phyloP scores from a whole-genome alignment of 2,329 filamentous ascomycete species.

The Cercospora sesami region DNA sequence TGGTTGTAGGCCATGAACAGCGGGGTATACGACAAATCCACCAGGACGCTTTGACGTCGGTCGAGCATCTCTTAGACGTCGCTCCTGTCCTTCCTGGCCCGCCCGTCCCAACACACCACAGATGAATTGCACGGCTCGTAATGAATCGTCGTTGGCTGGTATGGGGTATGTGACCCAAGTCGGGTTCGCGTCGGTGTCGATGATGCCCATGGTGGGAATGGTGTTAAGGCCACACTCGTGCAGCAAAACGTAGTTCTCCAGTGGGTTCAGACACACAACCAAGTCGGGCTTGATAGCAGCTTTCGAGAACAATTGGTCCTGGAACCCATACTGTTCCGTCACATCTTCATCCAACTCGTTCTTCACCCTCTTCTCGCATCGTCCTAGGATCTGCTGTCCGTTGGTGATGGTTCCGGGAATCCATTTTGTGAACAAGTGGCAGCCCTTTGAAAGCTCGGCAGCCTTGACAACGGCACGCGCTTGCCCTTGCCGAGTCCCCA shows the following conservation, averaged over 20 bases:
- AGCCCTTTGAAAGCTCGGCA: conserved; percentile 73
- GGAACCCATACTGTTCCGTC: conserved; percentile 54
- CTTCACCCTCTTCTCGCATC: conserved; percentile 70
- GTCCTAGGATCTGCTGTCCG: conserved; percentile 79
- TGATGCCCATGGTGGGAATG: conserved; percentile 90
- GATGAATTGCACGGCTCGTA: conserved; percentile 78
- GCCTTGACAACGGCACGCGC: conserved; percentile 77
- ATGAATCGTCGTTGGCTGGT: conserved; percentile 93
- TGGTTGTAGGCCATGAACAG: conserved; percentile 37
- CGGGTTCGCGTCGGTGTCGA: conserved; percentile 90
- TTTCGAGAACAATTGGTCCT: conserved; percentile 62
- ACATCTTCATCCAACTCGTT: conserved; percentile 69
- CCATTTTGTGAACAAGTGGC: conserved; percentile 91
- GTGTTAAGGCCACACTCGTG: conserved; percentile 87
- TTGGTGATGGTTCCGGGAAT: conserved; percentile 90
- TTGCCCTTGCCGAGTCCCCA: conserved; percentile 81
- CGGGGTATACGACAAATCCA: conserved; percentile 62
- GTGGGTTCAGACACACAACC: conserved; percentile 86
- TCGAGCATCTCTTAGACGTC: conserved; percentile 62
- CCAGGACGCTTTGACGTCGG: conserved; percentile 31
- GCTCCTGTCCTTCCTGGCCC: conserved; percentile 71
- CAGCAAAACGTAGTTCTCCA: conserved; percentile 87
- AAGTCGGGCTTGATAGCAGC: conserved; percentile 79
- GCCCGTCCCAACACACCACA: conserved; percentile 82
- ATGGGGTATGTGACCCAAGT: conserved; percentile 96